phyloP scores from a whole-genome alignment of 1,284 basidiomycete genomes.

The Pyrrhoderma noxium region DNA sequence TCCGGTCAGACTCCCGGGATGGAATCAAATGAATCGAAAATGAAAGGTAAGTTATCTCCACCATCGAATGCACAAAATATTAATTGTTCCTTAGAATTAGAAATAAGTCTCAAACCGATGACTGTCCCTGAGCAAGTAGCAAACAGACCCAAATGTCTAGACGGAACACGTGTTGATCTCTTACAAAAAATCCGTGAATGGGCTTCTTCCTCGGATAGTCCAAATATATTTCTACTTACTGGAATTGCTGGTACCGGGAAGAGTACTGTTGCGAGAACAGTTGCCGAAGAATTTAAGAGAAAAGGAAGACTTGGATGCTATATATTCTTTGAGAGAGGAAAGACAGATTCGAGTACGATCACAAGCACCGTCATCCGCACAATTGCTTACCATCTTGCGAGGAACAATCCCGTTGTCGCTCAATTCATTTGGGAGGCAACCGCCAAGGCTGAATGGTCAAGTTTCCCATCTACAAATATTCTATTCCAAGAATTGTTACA shows the following conservation, averaged over 20 bases:
- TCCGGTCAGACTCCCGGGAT: too few relatives aligned
- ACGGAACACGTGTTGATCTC: slow-evolving; percentile 3
- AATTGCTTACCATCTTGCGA: slow-evolving; percentile 19
- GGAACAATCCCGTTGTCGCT: background rate
- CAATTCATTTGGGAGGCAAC: background rate
- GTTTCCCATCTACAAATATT: too few relatives aligned
- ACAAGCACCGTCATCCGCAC: slow-evolving; percentile 20
- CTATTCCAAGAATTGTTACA: background rate
- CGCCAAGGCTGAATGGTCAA: background rate
- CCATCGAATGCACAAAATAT: too few relatives aligned
- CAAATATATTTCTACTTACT: slow-evolving; percentile 20
- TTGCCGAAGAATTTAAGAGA: background rate
- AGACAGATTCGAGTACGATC: slow-evolving; percentile 11
- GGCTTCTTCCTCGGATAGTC: background rate
- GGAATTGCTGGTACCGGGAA: slow-evolving; percentile 27
- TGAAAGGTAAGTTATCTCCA: too few relatives aligned
- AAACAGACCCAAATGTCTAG: slow-evolving; percentile 2
- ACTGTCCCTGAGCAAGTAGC: too few relatives aligned
- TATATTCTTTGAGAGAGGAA: slow-evolving; percentile 19
- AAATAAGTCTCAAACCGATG: too few relatives aligned
- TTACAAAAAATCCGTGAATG: background rate
- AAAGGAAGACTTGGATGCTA: slow-evolving; percentile 10
- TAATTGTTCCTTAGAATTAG: too few relatives aligned
- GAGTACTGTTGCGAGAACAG: slow-evolving; percentile 20
- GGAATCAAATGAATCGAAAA: too few relatives aligned